Evolutionary conservation across 176 grass and related monocot species (phyloP).

Genomic region (Eleusine coracana): DNA sequence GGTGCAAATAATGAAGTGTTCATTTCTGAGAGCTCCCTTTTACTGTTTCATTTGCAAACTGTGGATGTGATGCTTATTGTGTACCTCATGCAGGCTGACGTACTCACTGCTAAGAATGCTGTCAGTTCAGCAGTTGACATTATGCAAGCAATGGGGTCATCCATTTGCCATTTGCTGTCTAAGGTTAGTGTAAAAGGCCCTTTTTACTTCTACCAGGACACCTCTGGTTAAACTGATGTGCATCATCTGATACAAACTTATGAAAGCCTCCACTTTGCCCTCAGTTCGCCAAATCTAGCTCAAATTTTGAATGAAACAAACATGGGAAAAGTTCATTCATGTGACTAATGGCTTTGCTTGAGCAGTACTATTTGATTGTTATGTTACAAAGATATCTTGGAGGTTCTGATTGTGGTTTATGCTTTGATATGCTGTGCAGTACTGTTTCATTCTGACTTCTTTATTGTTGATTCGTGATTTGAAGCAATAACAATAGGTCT

Average conservation of each 20-base stretch:
- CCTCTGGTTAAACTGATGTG: conserved; percentile 20
- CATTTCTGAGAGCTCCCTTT: conserved; percentile 6
- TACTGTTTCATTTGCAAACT: conserved; percentile 42
- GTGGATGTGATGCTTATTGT: conserved; percentile 23
- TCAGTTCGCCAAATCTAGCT: neutral
- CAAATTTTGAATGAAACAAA: neutral
- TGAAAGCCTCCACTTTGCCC: neutral
- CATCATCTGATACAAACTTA: conserved; percentile 1
- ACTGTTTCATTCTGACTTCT: neutral
- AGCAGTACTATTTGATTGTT: conserved; percentile 15
- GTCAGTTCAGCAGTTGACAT: conserved; percentile 93
- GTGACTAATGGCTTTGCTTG: conserved; percentile 11
- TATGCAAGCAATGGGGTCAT: conserved; percentile 92
- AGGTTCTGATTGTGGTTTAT: conserved; percentile 32
- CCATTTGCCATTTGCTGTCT: conserved; percentile 75
- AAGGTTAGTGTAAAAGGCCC: conserved; percentile 58
- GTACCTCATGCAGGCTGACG: conserved; percentile 62
- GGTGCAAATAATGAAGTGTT: conserved; percentile 34
- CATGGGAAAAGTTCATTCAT: neutral
- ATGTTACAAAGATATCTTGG: conserved; percentile 12
- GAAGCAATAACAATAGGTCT: conserved; percentile 11
- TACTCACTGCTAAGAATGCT: conserved; percentile 86
- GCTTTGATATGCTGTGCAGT: conserved; percentile 8
- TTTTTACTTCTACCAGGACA: neutral
- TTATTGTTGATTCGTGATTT: conserved; percentile 5